Percentiles rank a stretch among this genome's conserved stretches.
These are phyloP conservation scores for Sodiomyces alkalinus DNA, from an alignment of 2,329 filamentous ascomycete genomes.

Conservation along the genomic window DNA sequence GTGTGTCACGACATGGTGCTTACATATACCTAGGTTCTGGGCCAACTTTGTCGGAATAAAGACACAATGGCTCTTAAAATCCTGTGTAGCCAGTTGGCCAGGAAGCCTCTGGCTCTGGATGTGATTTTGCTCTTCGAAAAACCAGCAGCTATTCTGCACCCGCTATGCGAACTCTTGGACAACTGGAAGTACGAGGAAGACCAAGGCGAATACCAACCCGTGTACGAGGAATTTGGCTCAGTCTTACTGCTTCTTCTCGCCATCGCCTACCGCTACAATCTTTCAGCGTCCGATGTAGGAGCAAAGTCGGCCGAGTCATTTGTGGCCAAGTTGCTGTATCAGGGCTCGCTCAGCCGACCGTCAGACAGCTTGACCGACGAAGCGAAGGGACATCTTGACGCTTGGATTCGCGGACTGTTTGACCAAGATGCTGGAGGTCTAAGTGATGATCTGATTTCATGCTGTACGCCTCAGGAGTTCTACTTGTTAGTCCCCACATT, in stretches of 20 bases:
- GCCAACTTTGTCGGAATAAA: conserved; percentile 53
- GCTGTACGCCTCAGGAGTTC: conserved; percentile 70
- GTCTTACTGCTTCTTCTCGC: conserved; percentile 60
- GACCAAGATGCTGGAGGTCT: conserved; percentile 59
- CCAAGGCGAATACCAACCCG: conserved; percentile 69
- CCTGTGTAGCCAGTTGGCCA: conserved; percentile 57
- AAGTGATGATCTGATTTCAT: conserved; percentile 67
- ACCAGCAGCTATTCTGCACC: conserved; percentile 52
- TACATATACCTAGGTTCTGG: conserved; percentile 36
- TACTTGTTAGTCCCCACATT: conserved; percentile 64
- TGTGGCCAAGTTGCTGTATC: conserved; percentile 48
- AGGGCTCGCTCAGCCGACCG: conserved; percentile 40
- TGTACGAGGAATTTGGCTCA: conserved; percentile 75
- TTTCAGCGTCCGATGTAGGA: conserved; percentile 50
- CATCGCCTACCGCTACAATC: conserved; percentile 59
- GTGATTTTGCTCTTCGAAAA: conserved; percentile 64
- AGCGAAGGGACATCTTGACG: conserved; percentile 50
- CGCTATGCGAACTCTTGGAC: conserved; percentile 61
- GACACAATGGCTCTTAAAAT: conserved; percentile 70
- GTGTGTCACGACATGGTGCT: neutral
- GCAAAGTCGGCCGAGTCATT: conserved; percentile 46
- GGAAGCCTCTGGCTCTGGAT: conserved; percentile 57
- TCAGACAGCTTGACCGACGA: conserved; percentile 46
- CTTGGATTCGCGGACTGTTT: conserved; percentile 68
- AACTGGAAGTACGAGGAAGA: conserved; percentile 73